These are phyloP conservation scores for Isabelozyma heimii DNA, from an alignment of 805 yeast species.

Conservation along the genomic window DNA sequence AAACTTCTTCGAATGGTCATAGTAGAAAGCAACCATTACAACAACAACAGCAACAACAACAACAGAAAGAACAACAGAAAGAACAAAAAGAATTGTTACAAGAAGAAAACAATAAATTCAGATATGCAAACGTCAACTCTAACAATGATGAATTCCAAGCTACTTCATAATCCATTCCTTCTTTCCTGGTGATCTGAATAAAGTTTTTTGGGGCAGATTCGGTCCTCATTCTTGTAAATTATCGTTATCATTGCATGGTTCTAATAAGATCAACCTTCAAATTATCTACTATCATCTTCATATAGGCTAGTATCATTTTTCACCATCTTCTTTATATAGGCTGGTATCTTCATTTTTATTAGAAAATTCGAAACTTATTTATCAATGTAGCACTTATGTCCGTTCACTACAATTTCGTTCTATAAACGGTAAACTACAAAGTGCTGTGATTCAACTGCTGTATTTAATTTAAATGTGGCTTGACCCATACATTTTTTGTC, in stretches of 20 bases:
- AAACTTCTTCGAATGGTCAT: constrained; percentile 75
- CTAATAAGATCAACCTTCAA: neutral
- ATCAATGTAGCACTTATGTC: too few relatives aligned
- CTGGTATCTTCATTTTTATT: neutral
- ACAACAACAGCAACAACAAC: constrained; percentile 38
- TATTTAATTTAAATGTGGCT: too few relatives aligned
- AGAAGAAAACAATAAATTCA: constrained; percentile 40
- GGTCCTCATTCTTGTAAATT: neutral
- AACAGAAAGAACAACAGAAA: constrained; percentile 22
- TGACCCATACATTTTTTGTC: too few relatives aligned
- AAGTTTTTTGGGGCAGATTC: neutral
- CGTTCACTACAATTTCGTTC: too few relatives aligned
- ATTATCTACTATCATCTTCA: neutral
- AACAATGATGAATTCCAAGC: constrained; percentile 45
- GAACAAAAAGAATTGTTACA: constrained; percentile 27
- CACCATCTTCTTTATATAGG: too few relatives aligned
- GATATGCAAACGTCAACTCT: constrained; percentile 43
- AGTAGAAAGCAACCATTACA: constrained; percentile 35
- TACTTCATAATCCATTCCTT: constrained; percentile 13
- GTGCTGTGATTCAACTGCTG: too few relatives aligned
- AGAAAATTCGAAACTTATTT: too few relatives aligned
- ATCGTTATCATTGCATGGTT: neutral
- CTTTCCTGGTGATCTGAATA: neutral
- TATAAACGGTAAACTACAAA: too few relatives aligned
- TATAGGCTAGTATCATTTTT: neutral